Conservation (phyloP, 345 rosid species). For the Firmiana major region DNA sequence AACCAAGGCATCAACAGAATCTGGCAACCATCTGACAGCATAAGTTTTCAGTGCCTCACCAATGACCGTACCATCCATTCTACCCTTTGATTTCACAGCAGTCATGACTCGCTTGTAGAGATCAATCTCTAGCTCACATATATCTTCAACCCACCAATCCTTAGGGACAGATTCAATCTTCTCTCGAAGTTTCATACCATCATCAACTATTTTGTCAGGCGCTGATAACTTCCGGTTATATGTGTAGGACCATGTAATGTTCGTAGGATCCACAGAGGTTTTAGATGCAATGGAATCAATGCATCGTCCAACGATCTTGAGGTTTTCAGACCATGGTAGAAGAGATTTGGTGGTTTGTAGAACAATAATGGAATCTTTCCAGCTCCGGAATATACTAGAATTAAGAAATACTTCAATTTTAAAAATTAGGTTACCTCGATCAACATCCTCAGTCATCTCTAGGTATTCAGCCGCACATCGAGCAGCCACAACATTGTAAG, state of each 20-base stretch:
- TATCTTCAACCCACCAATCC: constrained; percentile 99
- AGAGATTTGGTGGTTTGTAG: constrained; percentile 81
- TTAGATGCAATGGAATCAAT: constrained; percentile 82
- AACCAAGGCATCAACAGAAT: constrained; percentile 48
- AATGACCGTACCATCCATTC: constrained; percentile 59
- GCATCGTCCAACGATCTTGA: constrained; percentile 82
- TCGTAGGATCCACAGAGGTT: constrained; percentile 67
- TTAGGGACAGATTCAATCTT: constrained; percentile 58
- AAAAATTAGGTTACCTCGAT: constrained; percentile 71
- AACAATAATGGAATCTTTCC: constrained; percentile 94
- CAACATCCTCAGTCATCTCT: constrained; percentile 86
- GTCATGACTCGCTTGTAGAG: constrained; percentile 63
- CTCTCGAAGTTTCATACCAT: constrained; percentile 39
- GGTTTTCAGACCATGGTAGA: constrained; percentile 82
- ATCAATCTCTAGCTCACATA: constrained; percentile 76
- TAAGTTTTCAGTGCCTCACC: constrained; percentile 80
- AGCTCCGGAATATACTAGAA: constrained; percentile 77
- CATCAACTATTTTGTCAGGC: constrained; percentile 45
- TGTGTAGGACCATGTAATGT: constrained; percentile 84
- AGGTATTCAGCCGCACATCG: constrained; percentile 93
- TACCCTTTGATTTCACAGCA: constrained; percentile 68
- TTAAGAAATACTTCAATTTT: constrained; percentile 85
- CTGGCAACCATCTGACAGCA: constrained; percentile 78
- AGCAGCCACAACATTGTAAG: constrained; percentile 77
- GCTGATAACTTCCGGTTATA: constrained; percentile 63